Evolutionary conservation across 164 flowering plant species (phyloP).

Genomic region (Macadamia integrifolia): DNA sequence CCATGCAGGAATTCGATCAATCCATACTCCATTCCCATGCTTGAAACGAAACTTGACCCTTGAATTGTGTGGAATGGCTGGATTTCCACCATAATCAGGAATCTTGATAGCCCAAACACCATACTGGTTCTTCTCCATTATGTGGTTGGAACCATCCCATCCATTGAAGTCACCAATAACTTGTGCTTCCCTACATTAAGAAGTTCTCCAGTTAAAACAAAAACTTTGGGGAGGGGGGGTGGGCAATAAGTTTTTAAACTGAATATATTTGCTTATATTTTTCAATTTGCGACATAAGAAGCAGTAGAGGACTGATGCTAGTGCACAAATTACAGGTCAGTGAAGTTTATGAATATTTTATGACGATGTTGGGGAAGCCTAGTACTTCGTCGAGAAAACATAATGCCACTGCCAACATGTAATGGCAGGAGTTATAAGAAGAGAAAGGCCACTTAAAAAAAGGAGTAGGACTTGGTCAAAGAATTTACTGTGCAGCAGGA

Average conservation of each 20-base stretch:
- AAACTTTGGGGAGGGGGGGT: not conserved
- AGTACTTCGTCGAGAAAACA: not conserved
- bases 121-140: slow-evolving; percentile 76
- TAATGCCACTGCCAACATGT: not conserved
- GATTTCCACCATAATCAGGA: slow-evolving; percentile 60
- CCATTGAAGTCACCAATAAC: slow-evolving; percentile 92
- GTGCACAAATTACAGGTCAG: not conserved
- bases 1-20: slow-evolving; percentile 98
- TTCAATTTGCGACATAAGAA: not conserved
- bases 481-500: slow-evolving; percentile 88
- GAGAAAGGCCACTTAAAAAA: slow-evolving; percentile 2
- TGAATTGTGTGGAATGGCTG: slow-evolving; percentile 83
- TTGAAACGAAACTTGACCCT: slow-evolving; percentile 80
- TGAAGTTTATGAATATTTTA: not conserved
- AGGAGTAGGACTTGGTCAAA: not conserved
- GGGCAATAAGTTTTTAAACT: not conserved
- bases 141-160: slow-evolving; percentile 87
- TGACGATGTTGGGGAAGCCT: not conserved
- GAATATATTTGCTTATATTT: not conserved
- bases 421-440: not conserved
- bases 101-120: slow-evolving; percentile 88
- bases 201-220: slow-evolving; percentile 2
- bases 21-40: slow-evolving; percentile 80
- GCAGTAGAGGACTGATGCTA: not conserved
- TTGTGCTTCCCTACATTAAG: slow-evolving; percentile 73